phyloP scores from a whole-genome alignment of 352 stramenopile species.

The Phytophthora sp. region DNA sequence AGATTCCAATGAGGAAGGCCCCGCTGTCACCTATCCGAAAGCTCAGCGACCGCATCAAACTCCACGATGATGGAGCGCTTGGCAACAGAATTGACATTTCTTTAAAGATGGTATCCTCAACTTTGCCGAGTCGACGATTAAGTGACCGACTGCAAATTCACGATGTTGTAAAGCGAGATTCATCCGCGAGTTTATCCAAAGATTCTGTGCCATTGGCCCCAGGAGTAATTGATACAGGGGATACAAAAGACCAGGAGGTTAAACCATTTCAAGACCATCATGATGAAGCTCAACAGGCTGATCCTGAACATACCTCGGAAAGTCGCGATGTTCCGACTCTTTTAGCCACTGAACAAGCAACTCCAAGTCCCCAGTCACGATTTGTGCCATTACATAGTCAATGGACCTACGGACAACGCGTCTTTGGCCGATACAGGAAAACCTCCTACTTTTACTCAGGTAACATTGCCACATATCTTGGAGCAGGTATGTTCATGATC shows the following conservation, averaged over 20 bases:
- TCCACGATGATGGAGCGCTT: slow-evolving; percentile 25
- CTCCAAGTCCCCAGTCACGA: slow-evolving; percentile 7
- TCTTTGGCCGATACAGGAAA: slow-evolving; percentile 74
- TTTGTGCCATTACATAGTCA: slow-evolving; percentile 64
- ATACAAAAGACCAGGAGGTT: neutral
- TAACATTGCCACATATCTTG: slow-evolving; percentile 80
- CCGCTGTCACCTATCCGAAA: slow-evolving; percentile 24
- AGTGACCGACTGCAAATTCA: slow-evolving; percentile 22
- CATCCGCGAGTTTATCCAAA: neutral
- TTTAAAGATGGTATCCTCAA: slow-evolving; percentile 5
- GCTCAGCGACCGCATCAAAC: slow-evolving; percentile 25
- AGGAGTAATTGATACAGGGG: neutral
- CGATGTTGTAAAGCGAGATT: slow-evolving; percentile 1
- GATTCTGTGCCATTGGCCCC: neutral
- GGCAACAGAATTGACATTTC: slow-evolving; percentile 6
- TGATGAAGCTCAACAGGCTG: neutral
- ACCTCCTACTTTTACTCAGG: slow-evolving; percentile 83
- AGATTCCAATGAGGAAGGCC: slow-evolving; percentile 1
- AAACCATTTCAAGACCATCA: slow-evolving; percentile 10
- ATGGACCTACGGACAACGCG: slow-evolving; percentile 66
- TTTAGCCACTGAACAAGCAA: neutral
- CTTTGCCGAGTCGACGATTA: slow-evolving; percentile 13
- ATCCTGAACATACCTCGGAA: neutral
- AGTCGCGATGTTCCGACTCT: neutral
- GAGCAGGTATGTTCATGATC: slow-evolving; percentile 73